Evolutionary conservation across 164 flowering plant species (phyloP).

Genomic region (Pachysandra terminalis): DNA sequence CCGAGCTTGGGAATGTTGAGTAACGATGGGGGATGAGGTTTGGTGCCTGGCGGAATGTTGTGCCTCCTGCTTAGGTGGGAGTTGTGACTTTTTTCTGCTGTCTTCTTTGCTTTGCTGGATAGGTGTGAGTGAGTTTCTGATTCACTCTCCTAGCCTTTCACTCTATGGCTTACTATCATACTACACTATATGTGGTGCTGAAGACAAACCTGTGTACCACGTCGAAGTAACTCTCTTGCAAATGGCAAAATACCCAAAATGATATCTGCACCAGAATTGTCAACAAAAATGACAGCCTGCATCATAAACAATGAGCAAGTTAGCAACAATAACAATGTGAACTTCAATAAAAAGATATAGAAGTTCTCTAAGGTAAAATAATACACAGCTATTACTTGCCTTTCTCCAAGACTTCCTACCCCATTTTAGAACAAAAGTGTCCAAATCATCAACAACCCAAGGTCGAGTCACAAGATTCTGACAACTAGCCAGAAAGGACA

Average conservation of each 20-base stretch:
- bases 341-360: too few relatives aligned
- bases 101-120: too few relatives aligned
- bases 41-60: too few relatives aligned
- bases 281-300: constrained; percentile 86
- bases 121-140: too few relatives aligned
- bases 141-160: too few relatives aligned
- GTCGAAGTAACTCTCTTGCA: constrained; percentile 84
- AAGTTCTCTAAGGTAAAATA: not conserved
- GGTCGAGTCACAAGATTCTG: constrained; percentile 91
- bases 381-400: constrained; percentile 31
- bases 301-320: constrained; percentile 16
- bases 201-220: constrained; percentile 73
- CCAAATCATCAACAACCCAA: constrained; percentile 99
- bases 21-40: too few relatives aligned
- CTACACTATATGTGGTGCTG: not conserved
- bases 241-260: constrained; percentile 93
- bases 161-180: not conserved
- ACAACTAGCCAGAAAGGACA: constrained; percentile 94
- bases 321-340: constrained; percentile 9
- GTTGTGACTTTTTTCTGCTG: too few relatives aligned
- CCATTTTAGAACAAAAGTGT: constrained; percentile 70
- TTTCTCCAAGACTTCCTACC: constrained; percentile 82
- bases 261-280: constrained; percentile 98
- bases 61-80: too few relatives aligned
- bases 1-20: too few relatives aligned